Percentiles rank a stretch among this genome's conserved stretches.
These are phyloP conservation scores for Ambrosiella cleistominuta DNA, from an alignment of 2,329 filamentous ascomycete species.

Conservation along the genomic window DNA sequence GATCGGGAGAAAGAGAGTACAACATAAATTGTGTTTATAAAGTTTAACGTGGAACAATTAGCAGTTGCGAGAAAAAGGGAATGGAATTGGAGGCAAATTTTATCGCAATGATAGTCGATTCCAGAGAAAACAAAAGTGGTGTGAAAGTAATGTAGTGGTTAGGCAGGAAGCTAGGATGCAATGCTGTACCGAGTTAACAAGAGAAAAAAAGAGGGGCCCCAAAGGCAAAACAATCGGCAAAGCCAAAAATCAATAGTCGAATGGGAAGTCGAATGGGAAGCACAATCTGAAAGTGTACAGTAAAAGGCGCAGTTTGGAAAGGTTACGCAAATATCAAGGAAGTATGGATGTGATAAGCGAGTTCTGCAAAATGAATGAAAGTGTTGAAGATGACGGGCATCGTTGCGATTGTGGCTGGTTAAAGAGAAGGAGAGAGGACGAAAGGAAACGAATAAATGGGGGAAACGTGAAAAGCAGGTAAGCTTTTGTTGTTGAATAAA, in stretches of 20 bases:
- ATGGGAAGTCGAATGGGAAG: not conserved
- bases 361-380: not conserved
- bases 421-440: not conserved
- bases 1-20: not conserved
- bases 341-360: not conserved
- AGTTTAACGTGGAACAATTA: not conserved
- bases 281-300: not conserved
- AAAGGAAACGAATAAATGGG: not conserved
- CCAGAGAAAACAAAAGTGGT: not conserved
- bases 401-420: not conserved
- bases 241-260: not conserved
- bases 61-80: not conserved
- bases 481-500: not conserved
- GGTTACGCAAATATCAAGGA: not conserved
- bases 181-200: not conserved
- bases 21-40: not conserved
- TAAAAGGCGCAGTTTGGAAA: not conserved
- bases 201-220: not conserved
- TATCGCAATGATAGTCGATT: not conserved
- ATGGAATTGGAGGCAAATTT: not conserved
- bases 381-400: not conserved
- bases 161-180: not conserved
- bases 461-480: not conserved
- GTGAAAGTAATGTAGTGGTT: not conserved
- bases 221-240: not conserved